Evolutionary conservation across 176 grass and related monocot species (phyloP).

Genomic region (Zizania latifolia): DNA sequence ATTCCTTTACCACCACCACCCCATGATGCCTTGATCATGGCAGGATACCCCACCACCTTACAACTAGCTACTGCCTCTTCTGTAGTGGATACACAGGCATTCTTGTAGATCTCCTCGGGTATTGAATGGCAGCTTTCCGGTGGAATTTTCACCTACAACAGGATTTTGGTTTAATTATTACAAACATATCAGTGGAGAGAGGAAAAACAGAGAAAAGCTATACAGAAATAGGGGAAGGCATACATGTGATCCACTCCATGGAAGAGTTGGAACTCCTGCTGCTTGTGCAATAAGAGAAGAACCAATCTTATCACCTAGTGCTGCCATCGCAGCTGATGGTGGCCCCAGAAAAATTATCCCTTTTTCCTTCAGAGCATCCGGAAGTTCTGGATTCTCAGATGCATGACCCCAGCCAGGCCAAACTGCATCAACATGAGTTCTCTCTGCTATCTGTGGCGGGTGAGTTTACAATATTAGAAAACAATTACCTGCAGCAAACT

Average conservation of each 20-base stretch:
- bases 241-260: conserved; percentile 99
- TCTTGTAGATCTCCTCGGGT: conserved; percentile 82
- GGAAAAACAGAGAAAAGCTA: conserved; percentile 11
- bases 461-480: conserved; percentile 20
- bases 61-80: conserved; percentile 95
- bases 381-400: conserved; percentile 97
- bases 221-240: conserved; percentile 34
- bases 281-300: conserved; percentile 98
- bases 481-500: neutral
- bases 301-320: conserved; percentile 96
- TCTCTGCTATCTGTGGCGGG: conserved; percentile 72
- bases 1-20: conserved; percentile 99
- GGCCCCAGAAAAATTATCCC: conserved; percentile 96
- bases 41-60: conserved; percentile 90
- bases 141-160: conserved; percentile 63
- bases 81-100: conserved; percentile 88
- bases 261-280: conserved; percentile 94
- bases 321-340: conserved; percentile 75
- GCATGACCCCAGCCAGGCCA: conserved; percentile 99
- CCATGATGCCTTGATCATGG: conserved; percentile 99
- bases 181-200: neutral
- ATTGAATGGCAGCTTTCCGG: conserved; percentile 74
- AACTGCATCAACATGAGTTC: conserved; percentile 87
- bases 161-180: neutral
- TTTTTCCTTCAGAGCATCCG: conserved; percentile 68